Base-by-base conservation (phyloP, 2,329 filamentous ascomycete genomes). In the Cercospora janseana region DNA sequence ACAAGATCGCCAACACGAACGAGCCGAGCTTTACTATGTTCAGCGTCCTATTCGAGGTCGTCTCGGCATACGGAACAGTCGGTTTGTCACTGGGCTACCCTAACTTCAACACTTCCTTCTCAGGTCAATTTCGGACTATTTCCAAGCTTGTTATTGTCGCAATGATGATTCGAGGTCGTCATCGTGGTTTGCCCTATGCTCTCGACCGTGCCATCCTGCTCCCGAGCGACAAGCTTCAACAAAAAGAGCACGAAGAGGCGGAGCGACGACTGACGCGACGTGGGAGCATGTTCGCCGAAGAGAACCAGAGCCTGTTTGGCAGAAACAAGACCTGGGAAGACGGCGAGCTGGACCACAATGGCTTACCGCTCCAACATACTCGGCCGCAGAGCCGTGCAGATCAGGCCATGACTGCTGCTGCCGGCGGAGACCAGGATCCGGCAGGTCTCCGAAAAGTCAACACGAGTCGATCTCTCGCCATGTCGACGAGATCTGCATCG, bases 1-100 rank as follows among this genome's bases (percentile, higher is more conserved):
- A 63, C 6, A 81, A 83, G 12, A 75, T 98, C 9, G 75, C 87
- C 64, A 79, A 79, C 60, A 72, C 69, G 18, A 75, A 83, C 52
- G 72, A 83, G 44, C 75, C 74, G 54, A 65, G 70, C 6, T 78
- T 78, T 64, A 75, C 71, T 5, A 70, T 75, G 51, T 78, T 78
- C 63, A 68, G 68, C 37, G 69, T 81, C 6, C 76, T 95, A 3
- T 95, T 95, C 62, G 90, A 95, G 66, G 82, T 94, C 38, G 83
- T 95, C 54, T 92, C 87, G 49, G 90, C 90, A 1, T 95, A 95
- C 64, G 94, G 93, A 56, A 98, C 93, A 1, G 93, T 98, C 20
- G 93, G 93, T 0, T 73, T 98, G 50, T 92, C 86, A 42, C 78
- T 98, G 12, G 93, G 93, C 4, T 95, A 92, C 55, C 77, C 86